A percentile compares a stretch with the other conserved stretches of the same genome.
Conservation (phyloP, 2,329 filamentous ascomycete genomes). For the Phyllosticta ampelicida region DNA sequence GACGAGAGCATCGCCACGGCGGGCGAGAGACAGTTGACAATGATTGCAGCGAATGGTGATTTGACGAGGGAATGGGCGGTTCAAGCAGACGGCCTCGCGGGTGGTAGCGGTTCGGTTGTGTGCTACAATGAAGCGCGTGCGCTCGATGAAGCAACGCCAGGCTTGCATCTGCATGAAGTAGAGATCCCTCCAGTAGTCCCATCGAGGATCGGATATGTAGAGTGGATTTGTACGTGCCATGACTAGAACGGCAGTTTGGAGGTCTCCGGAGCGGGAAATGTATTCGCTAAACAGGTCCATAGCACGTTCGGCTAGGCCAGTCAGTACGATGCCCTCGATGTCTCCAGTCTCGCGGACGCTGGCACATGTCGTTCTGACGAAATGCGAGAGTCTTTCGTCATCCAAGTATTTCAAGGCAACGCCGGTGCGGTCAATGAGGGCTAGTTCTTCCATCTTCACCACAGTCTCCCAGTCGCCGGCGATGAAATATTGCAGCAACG, state of each 20-base stretch:
- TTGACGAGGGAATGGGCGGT: constrained; percentile 53
- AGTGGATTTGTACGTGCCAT: constrained; percentile 63
- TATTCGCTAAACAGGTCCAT: constrained; percentile 69
- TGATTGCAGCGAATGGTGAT: constrained; percentile 67
- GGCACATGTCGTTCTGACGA: constrained; percentile 43
- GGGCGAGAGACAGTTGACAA: constrained; percentile 50
- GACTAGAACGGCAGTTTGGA: constrained; percentile 68
- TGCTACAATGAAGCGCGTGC: constrained; percentile 68
- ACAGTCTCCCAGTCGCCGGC: constrained; percentile 67
- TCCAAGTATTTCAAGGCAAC: constrained; percentile 64
- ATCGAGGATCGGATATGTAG: constrained; percentile 68
- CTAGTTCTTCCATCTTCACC: constrained; percentile 60
- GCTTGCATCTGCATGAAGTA: constrained; percentile 60
- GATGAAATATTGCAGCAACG: constrained; percentile 66
- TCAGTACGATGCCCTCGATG: constrained; percentile 66
- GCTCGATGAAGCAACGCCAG: constrained; percentile 60
- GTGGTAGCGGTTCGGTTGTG: constrained; percentile 58
- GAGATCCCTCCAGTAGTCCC: constrained; percentile 65
- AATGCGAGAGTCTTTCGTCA: constrained; percentile 35
- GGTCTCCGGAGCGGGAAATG: constrained; percentile 63
- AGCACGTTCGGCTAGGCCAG: constrained; percentile 60
- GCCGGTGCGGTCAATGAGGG: constrained; percentile 62
- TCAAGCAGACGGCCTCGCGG: constrained; percentile 50
- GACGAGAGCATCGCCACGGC: constrained; percentile 8
- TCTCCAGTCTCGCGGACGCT: constrained; percentile 55